Evolutionary conservation across 2,329 filamentous ascomycete genomes (phyloP), one percentile per base, ranked within the genome.

Genomic region (Tolypocladium inflatum): DNA sequence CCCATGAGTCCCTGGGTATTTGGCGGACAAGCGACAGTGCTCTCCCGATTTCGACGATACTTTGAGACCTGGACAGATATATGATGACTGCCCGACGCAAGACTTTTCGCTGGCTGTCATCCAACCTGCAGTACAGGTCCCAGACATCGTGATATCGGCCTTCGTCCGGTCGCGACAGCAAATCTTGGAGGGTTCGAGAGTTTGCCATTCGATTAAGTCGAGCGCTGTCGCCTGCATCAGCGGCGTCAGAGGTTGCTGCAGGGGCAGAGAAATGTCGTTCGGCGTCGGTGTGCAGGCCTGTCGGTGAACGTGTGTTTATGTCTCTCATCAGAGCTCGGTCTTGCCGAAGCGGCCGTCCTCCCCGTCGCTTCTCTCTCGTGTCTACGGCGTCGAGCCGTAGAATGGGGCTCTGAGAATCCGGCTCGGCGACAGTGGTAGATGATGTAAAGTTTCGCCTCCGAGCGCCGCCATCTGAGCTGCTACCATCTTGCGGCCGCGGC

Each of bases 11-110:
- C 2, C 62, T 41, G 0, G 71, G 64, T 2, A 79, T 64, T 37
- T 72, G 66, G 2, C 68, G 67, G 55, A 82, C 79, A 2, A 82
- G 59, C 3, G 76, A 71, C 4, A 73, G 66, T n/a, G 79, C 72
- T 57, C 78, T 75, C 64, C 72, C 72, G 1, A 73, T 74, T 54
- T 82, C 78, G 4, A 76, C 67, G 10, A 73, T 62, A n/a, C 74
- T 72, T 6, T 65, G 66, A 3, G 79, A 80, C 19, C 63, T 69
- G 7, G 76, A 69, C 11, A 83, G 71, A 53, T 77, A 76, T 2
- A 68, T 57, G 1, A 81, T 61, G 23, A 81, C 69, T 3, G 63
- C 54, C 2, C 63, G 66, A 2, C 68, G 68, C 15, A 74, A 61
- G 4, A 63, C 62, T 4, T 58, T 51, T 51, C 70, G 65, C 48